phyloP scores from a whole-genome alignment of 73 alveolate species.

The Tetrahymena elliotti region DNA sequence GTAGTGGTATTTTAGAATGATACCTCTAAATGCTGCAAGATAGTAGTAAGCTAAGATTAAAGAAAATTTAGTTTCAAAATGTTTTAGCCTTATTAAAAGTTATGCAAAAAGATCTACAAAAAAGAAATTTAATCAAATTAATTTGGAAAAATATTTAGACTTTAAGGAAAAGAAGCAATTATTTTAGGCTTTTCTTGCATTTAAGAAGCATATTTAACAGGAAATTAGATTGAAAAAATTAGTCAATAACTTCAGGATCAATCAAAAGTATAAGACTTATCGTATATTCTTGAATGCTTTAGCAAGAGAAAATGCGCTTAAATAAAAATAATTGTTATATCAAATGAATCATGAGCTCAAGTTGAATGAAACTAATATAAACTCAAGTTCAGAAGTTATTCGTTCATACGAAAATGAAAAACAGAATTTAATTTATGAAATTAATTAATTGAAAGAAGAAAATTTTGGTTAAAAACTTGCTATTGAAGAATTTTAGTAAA shows the following conservation, averaged over 20 bases:
- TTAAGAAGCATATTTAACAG: not conserved
- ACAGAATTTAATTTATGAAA: not conserved
- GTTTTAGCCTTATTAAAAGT: not conserved
- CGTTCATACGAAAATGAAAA: not conserved
- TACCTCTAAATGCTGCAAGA: not conserved
- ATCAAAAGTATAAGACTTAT: not conserved
- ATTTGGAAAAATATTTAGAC: not conserved
- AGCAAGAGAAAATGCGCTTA: not conserved
- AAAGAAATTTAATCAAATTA: not conserved
- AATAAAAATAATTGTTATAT: not conserved
- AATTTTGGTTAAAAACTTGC: not conserved
- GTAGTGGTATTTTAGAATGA: not conserved
- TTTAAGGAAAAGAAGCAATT: not conserved
- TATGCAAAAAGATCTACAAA: not conserved
- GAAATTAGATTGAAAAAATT: not conserved
- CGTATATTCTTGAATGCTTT: not conserved
- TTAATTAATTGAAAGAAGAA: not conserved
- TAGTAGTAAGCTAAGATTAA: not conserved
- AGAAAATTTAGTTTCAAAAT: not conserved
- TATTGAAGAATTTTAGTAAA: not conserved
- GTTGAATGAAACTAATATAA: not conserved
- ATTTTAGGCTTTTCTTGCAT: not conserved
- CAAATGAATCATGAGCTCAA: not conserved
- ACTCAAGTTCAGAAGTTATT: not conserved
- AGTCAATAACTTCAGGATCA: not conserved